phyloP scores from a whole-genome alignment of 176 grass and related monocot genomes.

The Eleusine coracana region DNA sequence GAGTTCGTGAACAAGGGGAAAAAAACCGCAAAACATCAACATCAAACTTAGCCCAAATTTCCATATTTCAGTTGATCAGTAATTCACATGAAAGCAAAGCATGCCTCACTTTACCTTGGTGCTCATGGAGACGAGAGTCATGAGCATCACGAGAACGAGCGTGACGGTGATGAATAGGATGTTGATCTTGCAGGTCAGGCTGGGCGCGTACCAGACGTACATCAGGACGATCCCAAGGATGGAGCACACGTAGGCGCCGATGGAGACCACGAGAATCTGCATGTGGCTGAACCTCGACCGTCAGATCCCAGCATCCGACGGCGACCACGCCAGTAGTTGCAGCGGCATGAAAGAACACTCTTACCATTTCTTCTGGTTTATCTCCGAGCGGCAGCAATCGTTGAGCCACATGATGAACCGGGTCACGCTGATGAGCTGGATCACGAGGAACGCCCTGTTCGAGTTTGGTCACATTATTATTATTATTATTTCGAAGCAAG shows the following conservation, averaged over 20 bases:
- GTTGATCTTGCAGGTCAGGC: conserved; percentile 60
- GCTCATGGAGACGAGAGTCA: conserved; percentile 69
- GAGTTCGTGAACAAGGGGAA: not conserved
- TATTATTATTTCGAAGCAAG: conserved; percentile 1
- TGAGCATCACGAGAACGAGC: conserved; percentile 67
- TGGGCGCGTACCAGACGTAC: conserved; percentile 89
- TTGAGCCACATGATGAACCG: conserved; percentile 96
- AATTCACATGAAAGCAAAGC: not conserved
- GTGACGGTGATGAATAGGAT: conserved; percentile 96
- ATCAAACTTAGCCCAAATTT: not conserved
- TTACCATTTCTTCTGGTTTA: conserved; percentile 77
- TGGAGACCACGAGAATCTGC: conserved; percentile 66
- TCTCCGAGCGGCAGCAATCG: conserved; percentile 76
- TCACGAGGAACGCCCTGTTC: conserved; percentile 76
- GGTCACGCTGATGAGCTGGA: conserved; percentile 91
- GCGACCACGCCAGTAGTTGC: not conserved
- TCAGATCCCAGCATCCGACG: conserved; percentile 12
- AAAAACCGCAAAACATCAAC: not conserved
- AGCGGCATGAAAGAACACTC: not conserved
- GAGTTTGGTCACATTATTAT: conserved; percentile 1
- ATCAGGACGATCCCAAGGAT: conserved; percentile 70
- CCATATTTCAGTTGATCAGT: not conserved
- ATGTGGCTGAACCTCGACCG: conserved; percentile 50
- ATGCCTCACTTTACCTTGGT: conserved; percentile 52
- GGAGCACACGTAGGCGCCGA: conserved; percentile 60